Base-by-base conservation (phyloP, 2,329 filamentous ascomycete species). In the Colletotrichum sp. region DNA sequence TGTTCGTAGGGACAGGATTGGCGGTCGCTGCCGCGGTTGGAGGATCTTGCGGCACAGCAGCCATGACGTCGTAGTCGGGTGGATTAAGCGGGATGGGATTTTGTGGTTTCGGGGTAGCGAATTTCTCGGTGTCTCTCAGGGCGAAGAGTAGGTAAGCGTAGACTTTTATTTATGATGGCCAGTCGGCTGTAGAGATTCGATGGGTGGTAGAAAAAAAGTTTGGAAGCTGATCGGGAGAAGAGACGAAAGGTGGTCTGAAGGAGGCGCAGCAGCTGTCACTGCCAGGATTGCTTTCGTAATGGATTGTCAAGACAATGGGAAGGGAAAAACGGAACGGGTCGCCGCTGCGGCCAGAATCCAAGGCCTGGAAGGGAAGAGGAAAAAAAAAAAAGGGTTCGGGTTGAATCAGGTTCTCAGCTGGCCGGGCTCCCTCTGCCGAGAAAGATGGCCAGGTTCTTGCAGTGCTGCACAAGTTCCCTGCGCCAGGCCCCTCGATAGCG, bases 261-360 rank as follows among this genome's bases (percentile, higher is more conserved):
- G 70, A 64, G 73, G 73, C 73, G 70, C 73, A 73, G 73, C 64
- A 73, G 73, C 73, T 73, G 34, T 57, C 69, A 72, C 36, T 68
- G 63, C 73, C 69, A 66, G 73, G 69, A 57, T 72, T 57, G 73
- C 44, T 10, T 39, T 68, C 69, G 63, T 68, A 75, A 66, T 52
- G 49, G 7, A 32, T 28, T 49, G 36, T 21, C 12, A 18, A 55
- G 21, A 59, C 34, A 10, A 65, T 36, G 26, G 55, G 21, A 57
- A 49, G 57, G 39, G 39, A 12, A 44, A n/a, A 44, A 44, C 39
- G 59, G 59, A 52, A 55, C 39, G 69, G 28, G 39, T 24, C 39
- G 64, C 44, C 18, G 21, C 39, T 49, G 39, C 39, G 39, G 39
- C 39, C 39, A 49, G 39, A 49, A 12, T 49, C 39, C 39, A 49